phyloP scores from a whole-genome alignment of 345 rosid species.

The Kandelia obovata region DNA sequence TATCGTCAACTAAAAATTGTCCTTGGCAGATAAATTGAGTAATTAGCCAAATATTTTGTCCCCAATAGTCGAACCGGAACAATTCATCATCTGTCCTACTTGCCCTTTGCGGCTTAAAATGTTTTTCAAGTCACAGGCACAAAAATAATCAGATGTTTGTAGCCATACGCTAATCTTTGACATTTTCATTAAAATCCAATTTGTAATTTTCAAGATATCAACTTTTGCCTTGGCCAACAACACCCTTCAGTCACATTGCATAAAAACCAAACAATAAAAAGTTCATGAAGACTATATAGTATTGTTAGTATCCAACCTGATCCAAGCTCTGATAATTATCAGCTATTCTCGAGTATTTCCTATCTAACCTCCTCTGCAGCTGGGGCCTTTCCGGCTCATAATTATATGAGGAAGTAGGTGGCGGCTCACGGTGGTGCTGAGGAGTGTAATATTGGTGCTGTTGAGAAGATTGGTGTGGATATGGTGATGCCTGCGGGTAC shows the following conservation, averaged over 20 bases:
- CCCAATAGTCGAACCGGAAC: background rate
- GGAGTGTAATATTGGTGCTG: conserved; percentile 42
- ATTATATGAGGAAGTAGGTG: conserved; percentile 25
- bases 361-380: conserved; percentile 39
- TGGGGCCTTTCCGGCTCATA: conserved; percentile 41
- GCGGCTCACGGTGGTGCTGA: conserved; percentile 36
- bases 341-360: conserved; percentile 70
- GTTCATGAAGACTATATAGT: background rate
- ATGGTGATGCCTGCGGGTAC: conserved; percentile 33
- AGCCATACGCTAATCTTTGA: background rate
- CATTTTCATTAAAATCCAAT: background rate
- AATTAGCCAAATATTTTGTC: background rate
- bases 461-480: conserved; percentile 26
- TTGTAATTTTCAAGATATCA: background rate
- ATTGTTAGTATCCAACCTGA: conserved; percentile 49
- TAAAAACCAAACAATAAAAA: background rate
- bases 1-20: conserved; percentile 1
- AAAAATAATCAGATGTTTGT: background rate
- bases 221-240: too few species aligned
- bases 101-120: background rate
- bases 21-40: background rate
- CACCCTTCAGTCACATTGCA: background rate
- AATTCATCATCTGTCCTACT: background rate
- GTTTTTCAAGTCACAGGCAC: background rate
- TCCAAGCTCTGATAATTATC: conserved; percentile 79